Base-by-base conservation (phyloP, 176 grass and related monocot genomes). In the Musa itinerans region DNA sequence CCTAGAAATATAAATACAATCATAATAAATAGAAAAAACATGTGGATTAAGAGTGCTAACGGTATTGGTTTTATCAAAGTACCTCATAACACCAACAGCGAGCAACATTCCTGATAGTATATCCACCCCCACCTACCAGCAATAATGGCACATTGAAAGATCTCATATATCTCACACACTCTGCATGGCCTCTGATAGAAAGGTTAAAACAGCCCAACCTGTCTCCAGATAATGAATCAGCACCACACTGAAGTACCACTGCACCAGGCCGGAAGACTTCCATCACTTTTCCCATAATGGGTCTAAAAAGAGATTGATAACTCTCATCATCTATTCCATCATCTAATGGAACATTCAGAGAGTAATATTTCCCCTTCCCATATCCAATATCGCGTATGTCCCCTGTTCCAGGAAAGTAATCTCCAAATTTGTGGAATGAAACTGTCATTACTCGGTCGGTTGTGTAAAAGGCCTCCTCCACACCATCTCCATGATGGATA, bases 61-160 rank as follows among this genome's bases (percentile, higher is more conserved):
- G 55, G 34, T 16, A 16, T 78, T 68, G 76, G 29, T 79, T 75
- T 50, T 50, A 24, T n/a, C 7, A 3, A 65, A 64, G 48, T 76
- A 99, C 95, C 95, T 99, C 95, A 72, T 99, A 99, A 79, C 90
- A 94, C 95, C 95, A 99, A 66, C 95, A 99, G 0, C 91, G 75
- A 53, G 95, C 95, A 29, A 99, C 95, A 12, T 94, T 99, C 75
- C 88, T 87, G 19, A 99, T 91, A 34, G 90, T 99, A 82, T 99
- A 99, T 0, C 95, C 95, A 1, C 91, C 95, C 3, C 95, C 95
- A 79, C 95, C 95, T 76, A 99, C 67, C 27, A 99, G 66, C 54
- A 99, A 29, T 52, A 99, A 69, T 0, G 95, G 95, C 53, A 99
- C 91, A 71, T 99, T 94, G 81, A 99, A 94, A 11, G 90, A 94